These are phyloP conservation scores for Arachnomyces sp. DNA, from an alignment of 2,329 filamentous ascomycete species.

Conservation along the genomic window DNA sequence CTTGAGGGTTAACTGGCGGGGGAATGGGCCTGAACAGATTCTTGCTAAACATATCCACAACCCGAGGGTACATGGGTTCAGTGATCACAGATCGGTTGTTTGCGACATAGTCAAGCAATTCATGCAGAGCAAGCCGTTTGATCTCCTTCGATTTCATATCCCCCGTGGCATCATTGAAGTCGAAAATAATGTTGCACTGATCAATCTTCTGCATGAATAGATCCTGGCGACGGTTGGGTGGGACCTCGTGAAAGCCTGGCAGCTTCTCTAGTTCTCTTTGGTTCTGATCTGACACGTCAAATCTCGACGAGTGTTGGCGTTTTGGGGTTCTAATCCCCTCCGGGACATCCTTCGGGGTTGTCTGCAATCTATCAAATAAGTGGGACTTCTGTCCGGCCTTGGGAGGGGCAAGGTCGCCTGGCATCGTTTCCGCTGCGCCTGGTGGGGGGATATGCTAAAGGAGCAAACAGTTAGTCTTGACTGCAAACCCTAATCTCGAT, in stretches of 20 bases:
- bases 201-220: constrained; percentile 99
- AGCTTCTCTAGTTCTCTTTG: constrained; percentile 90
- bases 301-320: constrained; percentile 92
- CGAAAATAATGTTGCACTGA: constrained; percentile 99
- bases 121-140: constrained; percentile 90
- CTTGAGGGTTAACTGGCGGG: constrained; percentile 93
- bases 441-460: constrained; percentile 79
- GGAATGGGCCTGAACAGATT: constrained; percentile 96
- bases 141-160: constrained; percentile 99
- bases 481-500: too few relatives aligned
- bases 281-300: constrained; percentile 89
- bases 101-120: constrained; percentile 93
- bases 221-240: constrained; percentile 87
- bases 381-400: constrained; percentile 85
- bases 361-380: constrained; percentile 80
- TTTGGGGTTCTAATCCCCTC: constrained; percentile 93
- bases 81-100: constrained; percentile 98
- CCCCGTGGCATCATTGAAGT: constrained; percentile 95
- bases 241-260: constrained; percentile 94
- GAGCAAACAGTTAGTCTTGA: constrained; percentile 11
- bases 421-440: constrained; percentile 94
- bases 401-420: constrained; percentile 87
- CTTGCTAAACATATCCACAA: constrained; percentile 99
- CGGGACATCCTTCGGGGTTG: constrained; percentile 91
- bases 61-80: constrained; percentile 95